These are phyloP conservation scores for Calonectria honghensis DNA, from an alignment of 2,329 filamentous ascomycete species.

Conservation along the genomic window DNA sequence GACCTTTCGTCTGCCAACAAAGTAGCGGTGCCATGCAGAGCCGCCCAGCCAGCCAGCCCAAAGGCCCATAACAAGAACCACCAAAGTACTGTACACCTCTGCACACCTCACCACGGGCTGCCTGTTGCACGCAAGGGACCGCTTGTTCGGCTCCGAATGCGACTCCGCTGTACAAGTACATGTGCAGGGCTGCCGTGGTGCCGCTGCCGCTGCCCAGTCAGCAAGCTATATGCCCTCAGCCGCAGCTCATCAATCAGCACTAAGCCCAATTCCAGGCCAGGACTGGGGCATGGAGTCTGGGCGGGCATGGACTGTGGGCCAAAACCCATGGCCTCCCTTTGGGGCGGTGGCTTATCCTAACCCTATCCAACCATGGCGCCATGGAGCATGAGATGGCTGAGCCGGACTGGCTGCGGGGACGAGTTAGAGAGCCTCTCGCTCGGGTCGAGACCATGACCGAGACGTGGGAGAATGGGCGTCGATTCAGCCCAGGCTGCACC, in stretches of 20 bases:
- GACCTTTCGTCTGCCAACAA: slow-evolving; percentile 10
- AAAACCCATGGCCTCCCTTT: slow-evolving; percentile 42
- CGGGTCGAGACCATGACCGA: slow-evolving; percentile 40
- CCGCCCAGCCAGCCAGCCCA: slow-evolving; percentile 19
- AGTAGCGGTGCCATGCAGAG: slow-evolving; percentile 20
- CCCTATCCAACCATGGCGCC: slow-evolving; percentile 47
- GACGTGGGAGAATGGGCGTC: slow-evolving; percentile 34
- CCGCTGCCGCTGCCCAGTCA: slow-evolving; percentile 35
- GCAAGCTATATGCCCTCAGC: slow-evolving; percentile 48
- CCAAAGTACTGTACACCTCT: slow-evolving; percentile 10
- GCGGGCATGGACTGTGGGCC: slow-evolving; percentile 40
- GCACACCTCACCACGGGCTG: slow-evolving; percentile 4
- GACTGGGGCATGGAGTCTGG: slow-evolving; percentile 40
- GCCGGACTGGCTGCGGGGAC: slow-evolving; percentile 49
- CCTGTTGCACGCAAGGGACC: slow-evolving; percentile 33
- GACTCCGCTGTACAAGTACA: slow-evolving; percentile 14
- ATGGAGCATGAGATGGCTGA: slow-evolving; percentile 53
- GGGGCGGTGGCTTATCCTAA: slow-evolving; percentile 53
- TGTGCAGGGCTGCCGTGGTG: slow-evolving; percentile 15
- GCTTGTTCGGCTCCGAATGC: slow-evolving; percentile 29
- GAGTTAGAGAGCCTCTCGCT: slow-evolving; percentile 37
- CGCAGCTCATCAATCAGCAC: slow-evolving; percentile 54
- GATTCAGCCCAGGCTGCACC: slow-evolving; percentile 31
- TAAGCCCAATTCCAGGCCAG: slow-evolving; percentile 51
- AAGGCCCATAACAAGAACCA: slow-evolving; percentile 24